Evolutionary conservation across 805 yeast species (phyloP), one percentile per base, ranked within the genome.

Genomic region (Millerozyma acaciae): DNA sequence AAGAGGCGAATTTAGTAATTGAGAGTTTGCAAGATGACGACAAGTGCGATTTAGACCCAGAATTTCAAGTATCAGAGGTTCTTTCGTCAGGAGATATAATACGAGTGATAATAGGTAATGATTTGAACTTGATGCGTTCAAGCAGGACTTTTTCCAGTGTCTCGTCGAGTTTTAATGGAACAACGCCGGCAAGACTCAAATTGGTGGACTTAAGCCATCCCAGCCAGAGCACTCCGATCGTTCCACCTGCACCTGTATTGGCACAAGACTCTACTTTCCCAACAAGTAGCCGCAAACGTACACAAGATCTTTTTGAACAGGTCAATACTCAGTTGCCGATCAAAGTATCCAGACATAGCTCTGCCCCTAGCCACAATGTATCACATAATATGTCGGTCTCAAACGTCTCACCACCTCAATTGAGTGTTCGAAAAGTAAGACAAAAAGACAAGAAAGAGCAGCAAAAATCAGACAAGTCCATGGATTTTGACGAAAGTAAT

Each of bases 41-140:
- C 38, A 71, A 70, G 36, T 83, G 89, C 44, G 95, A 85, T 50
- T 59, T 85, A 36, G 95, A 85, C 53, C 89, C 89, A 0, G 95
- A 84, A 39, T 84, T 78, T 42, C 39, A 55, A 2, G 81, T 78
- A 0, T 70, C 70, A 7, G 85, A 83, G 45, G 79, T 84, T 5
- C 83, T 85, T 47, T 75, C 36, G 12, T 44, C 57, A 10, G 64
- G 64, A 4, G 68, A 61, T 29, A 36, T 54, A 7, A 33, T 66
- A 16, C 48, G 70, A 28, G 55, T 66, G 3, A 38, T 65, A n/a
- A 60, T 60, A n/a, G 41, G 43, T 9, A 60, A 61, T 30, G 38
- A 32, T 10, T 44, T 61, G 24, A 38, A 34, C 21, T 35, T 21
- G 2, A n/a, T 17, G 16, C 20, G 25, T 8, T 7, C 26, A 23